Percentiles rank a stretch among this genome's conserved stretches.
Conservation (phyloP, 2,329 filamentous ascomycete genomes). For the Setomelanomma holmii region DNA sequence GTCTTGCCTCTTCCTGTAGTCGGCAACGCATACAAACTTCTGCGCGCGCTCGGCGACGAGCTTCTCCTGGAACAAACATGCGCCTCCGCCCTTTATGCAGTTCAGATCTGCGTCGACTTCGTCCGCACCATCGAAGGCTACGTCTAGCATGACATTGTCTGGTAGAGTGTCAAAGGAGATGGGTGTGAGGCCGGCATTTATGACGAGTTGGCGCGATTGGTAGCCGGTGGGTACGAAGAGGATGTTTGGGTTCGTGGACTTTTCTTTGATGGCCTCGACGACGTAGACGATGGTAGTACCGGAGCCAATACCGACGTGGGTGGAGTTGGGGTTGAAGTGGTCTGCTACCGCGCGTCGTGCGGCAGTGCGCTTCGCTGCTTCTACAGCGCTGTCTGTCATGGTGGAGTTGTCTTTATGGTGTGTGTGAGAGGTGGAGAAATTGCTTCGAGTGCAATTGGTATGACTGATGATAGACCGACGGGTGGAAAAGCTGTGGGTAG, state of each 20-base stretch:
- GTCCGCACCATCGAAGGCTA: conserved; percentile 95
- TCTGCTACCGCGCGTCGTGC: conserved; percentile 76
- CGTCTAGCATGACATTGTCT: conserved; percentile 71
- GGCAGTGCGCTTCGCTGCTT: conserved; percentile 77
- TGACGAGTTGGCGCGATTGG: conserved; percentile 87
- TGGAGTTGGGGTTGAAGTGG: conserved; percentile 69
- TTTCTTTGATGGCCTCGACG: conserved; percentile 74
- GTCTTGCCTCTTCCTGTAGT: conserved; percentile 87
- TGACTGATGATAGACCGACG: conserved; percentile 1
- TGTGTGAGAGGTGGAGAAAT: conserved; percentile 12
- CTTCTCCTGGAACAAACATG: conserved; percentile 98
- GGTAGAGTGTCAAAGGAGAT: conserved; percentile 80
- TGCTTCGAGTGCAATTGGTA: not conserved
- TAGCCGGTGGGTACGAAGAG: conserved; percentile 91
- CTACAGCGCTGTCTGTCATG: conserved; percentile 57
- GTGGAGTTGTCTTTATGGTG: conserved; percentile 8
- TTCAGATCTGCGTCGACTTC: conserved; percentile 95
- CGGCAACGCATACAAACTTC: conserved; percentile 87
- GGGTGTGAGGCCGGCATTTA: conserved; percentile 76
- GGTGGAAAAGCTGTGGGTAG: conserved; percentile 10
- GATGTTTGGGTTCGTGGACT: conserved; percentile 60
- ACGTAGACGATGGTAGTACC: conserved; percentile 85
- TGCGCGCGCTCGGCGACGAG: conserved; percentile 84
- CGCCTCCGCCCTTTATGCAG: conserved; percentile 96
- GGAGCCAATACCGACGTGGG: conserved; percentile 79